Percentiles rank a stretch among this genome's conserved stretches.
These are phyloP conservation scores for Fabrea salina DNA, from an alignment of 169 alveolate genomes.

Conservation along the genomic window DNA sequence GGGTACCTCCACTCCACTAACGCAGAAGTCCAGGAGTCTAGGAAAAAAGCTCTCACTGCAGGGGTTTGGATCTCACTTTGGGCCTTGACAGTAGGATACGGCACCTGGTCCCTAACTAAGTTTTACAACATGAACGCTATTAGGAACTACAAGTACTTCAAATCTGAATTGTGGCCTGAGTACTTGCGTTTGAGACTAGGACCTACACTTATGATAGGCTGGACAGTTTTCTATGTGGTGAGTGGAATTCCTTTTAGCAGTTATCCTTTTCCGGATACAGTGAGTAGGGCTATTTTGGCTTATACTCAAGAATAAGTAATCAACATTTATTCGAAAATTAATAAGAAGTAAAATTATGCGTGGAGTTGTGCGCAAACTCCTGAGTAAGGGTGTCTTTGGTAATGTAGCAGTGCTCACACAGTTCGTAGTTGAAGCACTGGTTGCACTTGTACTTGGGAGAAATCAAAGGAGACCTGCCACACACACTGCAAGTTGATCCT, in stretches of 20 bases:
- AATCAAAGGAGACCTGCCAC: constrained; percentile 1
- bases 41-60: not conserved
- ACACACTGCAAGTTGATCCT: not conserved
- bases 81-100: too few species aligned
- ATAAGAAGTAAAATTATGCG: constrained; percentile 17
- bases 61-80: not conserved
- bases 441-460: constrained; percentile 11
- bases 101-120: constrained; percentile 1
- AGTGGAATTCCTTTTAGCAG: too few species aligned
- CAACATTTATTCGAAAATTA: not conserved
- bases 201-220: not conserved
- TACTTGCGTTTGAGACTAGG: not conserved
- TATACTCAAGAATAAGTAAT: too few species aligned
- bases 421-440: constrained; percentile 29
- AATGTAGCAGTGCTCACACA: constrained; percentile 30
- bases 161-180: not conserved
- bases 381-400: not conserved
- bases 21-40: not conserved
- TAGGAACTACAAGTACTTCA: not conserved
- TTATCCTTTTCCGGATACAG: too few species aligned
- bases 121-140: not conserved
- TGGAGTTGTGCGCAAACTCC: constrained; percentile 4
- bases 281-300: too few species aligned
- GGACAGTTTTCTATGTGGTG: not conserved
- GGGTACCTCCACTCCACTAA: too few species aligned